Conservation (phyloP, 2,329 filamentous ascomycete species). For the Laburnicola sp. region DNA sequence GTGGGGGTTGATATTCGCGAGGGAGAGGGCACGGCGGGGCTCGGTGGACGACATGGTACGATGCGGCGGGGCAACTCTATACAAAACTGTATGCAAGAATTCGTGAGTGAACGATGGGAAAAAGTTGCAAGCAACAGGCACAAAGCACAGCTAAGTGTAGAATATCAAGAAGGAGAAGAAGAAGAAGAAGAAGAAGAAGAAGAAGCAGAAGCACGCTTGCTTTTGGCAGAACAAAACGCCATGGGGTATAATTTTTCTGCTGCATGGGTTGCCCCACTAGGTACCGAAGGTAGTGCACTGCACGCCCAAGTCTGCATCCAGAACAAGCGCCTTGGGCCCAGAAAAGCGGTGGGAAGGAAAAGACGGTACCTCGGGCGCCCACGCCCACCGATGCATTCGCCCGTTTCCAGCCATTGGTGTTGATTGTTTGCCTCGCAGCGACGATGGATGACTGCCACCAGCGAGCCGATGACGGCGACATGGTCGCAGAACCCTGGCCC, state of each 20-base stretch:
- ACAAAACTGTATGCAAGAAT: conserved; percentile 6
- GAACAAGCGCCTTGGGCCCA: conserved; percentile 2
- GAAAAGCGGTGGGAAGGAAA: conserved; percentile 17
- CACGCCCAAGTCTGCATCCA: background rate
- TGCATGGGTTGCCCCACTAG: conserved; percentile 6
- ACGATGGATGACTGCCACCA: conserved; percentile 21
- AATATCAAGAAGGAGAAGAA: background rate
- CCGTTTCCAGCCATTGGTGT: conserved; percentile 19
- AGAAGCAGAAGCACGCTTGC: background rate
- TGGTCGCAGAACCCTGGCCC: conserved; percentile 26
- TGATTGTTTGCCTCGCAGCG: conserved; percentile 20
- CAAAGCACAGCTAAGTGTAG: conserved; percentile 16
- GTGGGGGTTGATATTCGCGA: conserved; percentile 90
- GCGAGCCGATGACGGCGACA: conserved; percentile 42
- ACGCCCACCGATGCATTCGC: conserved; percentile 13
- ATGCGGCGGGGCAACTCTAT: conserved; percentile 9
- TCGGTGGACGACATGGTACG: conserved; percentile 53
- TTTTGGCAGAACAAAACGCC: conserved; percentile 4
- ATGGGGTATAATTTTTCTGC: conserved; percentile 3
- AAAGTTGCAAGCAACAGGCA: conserved; percentile 4
- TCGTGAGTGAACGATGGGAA: conserved; percentile 13
- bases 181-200: background rate
- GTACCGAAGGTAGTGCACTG: background rate
- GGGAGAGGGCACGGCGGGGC: conserved; percentile 59
- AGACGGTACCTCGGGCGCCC: conserved; percentile 32